A percentile compares a stretch with the other conserved stretches of the same genome.
Conservation (phyloP, 2,329 filamentous ascomycete species). For the Akanthomyces uredinophilus region DNA sequence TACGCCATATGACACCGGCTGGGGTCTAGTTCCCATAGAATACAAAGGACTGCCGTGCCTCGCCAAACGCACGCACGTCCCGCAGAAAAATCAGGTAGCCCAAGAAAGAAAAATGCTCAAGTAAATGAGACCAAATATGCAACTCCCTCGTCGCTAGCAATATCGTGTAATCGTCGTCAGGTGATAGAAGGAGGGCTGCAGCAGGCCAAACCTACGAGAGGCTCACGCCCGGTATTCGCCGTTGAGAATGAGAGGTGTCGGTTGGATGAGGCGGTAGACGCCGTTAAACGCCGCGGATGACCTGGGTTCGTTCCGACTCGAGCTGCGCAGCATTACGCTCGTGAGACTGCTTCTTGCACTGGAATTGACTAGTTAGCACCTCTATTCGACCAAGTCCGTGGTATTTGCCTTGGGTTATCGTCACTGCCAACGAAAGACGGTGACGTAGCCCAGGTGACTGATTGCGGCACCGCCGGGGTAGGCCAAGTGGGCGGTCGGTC, state of each 20-base stretch:
- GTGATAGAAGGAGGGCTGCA: not conserved
- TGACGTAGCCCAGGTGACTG: constrained; percentile 10
- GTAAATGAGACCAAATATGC: constrained; percentile 4
- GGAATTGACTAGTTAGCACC: constrained; percentile 18
- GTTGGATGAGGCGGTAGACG: not conserved
- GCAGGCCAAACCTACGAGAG: too few species aligned
- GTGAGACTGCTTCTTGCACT: constrained; percentile 96
- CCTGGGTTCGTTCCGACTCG: constrained; percentile 86
- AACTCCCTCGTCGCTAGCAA: constrained; percentile 10
- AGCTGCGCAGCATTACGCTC: constrained; percentile 90
- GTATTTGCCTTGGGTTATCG: not conserved
- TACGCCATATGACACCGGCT: constrained; percentile 2
- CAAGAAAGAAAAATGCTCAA: constrained; percentile 5
- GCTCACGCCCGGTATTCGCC: not conserved
- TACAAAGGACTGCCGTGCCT: not conserved
- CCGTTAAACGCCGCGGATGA: constrained; percentile 81
- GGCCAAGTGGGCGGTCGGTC: constrained; percentile 1
- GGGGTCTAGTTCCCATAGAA: constrained; percentile 14
- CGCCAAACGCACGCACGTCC: not conserved
- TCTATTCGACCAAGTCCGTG: not conserved
- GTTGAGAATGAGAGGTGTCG: not conserved
- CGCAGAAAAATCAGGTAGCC: constrained; percentile 2
- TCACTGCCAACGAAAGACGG: constrained; percentile 8
- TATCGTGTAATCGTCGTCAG: constrained; percentile 11
- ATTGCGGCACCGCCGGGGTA: constrained; percentile 3